These are phyloP conservation scores for Alternaria triticimaculans DNA, from an alignment of 2,329 filamentous ascomycete genomes.

Conservation along the genomic window DNA sequence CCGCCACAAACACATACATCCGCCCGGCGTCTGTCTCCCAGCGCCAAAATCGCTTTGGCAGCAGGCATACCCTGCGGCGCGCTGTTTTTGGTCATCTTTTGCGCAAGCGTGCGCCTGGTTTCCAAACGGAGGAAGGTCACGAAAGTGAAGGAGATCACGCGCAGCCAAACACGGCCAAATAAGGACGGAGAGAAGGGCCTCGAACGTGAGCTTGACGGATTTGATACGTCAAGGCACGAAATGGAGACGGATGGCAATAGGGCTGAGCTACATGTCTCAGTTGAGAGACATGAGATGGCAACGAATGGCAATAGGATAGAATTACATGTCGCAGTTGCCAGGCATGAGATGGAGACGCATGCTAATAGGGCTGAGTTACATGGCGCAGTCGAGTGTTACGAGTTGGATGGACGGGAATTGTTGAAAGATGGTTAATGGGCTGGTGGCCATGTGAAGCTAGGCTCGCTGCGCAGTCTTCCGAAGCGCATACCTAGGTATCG, in stretches of 20 bases:
- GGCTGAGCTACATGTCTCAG: not conserved
- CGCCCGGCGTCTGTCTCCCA: not conserved
- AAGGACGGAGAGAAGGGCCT: not conserved
- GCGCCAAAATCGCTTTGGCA: not conserved
- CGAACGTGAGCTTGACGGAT: not conserved
- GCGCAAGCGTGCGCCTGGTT: not conserved
- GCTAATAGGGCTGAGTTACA: not conserved
- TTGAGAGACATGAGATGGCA: not conserved
- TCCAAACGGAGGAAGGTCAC: not conserved
- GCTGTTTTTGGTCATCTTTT: not conserved
- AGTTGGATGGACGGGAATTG: not conserved
- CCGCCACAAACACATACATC: not conserved
- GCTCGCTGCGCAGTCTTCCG: not conserved
- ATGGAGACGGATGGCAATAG: not conserved
- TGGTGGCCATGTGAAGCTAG: not conserved
- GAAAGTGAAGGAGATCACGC: not conserved
- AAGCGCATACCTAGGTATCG: not conserved
- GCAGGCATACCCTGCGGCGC: not conserved
- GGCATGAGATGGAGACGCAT: not conserved
- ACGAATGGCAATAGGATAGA: not conserved
- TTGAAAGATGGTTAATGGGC: not conserved
- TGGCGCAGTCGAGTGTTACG: not conserved
- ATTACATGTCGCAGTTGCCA: not conserved
- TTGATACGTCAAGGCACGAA: not conserved
- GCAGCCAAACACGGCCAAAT: not conserved